phyloP scores from a whole-genome alignment of 2,329 filamentous ascomycete species.

The Ophiocordyceps australis region DNA sequence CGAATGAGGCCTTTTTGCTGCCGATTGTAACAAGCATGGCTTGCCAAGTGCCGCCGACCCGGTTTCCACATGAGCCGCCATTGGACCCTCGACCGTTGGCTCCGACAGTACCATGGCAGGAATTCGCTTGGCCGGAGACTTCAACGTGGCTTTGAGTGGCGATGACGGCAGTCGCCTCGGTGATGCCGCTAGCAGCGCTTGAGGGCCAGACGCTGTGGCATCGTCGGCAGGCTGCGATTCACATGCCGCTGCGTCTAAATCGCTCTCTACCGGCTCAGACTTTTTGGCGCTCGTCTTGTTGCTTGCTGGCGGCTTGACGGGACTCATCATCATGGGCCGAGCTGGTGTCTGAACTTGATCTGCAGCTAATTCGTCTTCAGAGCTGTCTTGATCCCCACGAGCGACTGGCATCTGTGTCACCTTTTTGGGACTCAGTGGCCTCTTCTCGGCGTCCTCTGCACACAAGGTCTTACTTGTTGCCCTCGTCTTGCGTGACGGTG shows the following conservation, averaged over 20 bases:
- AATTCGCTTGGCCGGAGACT: conserved; percentile 32
- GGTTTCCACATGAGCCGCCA: no score
- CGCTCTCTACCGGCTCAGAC: conserved; percentile 3
- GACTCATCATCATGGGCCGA: conserved; percentile 34
- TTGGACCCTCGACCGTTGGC: conserved; percentile 11
- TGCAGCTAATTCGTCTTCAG: conserved; percentile 41
- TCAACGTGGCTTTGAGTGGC: conserved; percentile 34
- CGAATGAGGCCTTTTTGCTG: conserved; percentile 29
- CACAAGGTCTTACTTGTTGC: conserved; percentile 15
- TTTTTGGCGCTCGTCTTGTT: conserved; percentile 2
- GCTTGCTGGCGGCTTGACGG: conserved; percentile 25
- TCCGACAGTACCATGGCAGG: conserved; percentile 11
- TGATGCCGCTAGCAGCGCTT: conserved; percentile 26
- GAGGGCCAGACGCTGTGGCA: not conserved
- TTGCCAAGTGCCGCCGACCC: no score
- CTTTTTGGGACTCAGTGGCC: conserved; percentile 47
- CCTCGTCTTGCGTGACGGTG: conserved; percentile 14
- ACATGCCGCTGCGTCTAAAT: conserved; percentile 6
- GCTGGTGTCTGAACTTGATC: conserved; percentile 27
- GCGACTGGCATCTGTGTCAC: conserved; percentile 34
- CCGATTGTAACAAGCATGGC: conserved; percentile 24
- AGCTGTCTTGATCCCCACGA: conserved; percentile 24
- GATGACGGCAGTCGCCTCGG: conserved; percentile 34
- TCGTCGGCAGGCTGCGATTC: conserved; percentile 6
- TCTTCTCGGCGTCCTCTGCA: conserved; percentile 13